A percentile compares a stretch with the other conserved stretches of the same genome.
Evolutionary conservation across 2,329 filamentous ascomycete species (phyloP).

Genomic region (Dactylellina cionopaga): DNA sequence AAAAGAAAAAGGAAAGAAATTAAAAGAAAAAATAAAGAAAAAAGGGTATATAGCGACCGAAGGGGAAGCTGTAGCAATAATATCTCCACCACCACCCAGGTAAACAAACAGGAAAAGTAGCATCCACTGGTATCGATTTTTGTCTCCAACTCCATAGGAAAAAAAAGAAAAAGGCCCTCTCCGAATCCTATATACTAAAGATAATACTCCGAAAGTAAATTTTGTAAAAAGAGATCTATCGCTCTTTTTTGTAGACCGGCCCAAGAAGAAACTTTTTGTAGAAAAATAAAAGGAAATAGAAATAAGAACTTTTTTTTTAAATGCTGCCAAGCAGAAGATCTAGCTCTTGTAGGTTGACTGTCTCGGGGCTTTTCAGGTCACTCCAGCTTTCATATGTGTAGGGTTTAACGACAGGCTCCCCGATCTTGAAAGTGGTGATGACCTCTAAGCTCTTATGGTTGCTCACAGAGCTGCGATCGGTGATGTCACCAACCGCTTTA

Average conservation of each 20-base stretch:
- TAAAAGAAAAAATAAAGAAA: constrained; percentile 5
- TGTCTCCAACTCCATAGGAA: constrained; percentile 48
- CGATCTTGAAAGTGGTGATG: constrained; percentile 55
- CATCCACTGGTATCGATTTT: constrained; percentile 53
- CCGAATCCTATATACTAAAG: constrained; percentile 38
- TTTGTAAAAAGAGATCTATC: constrained; percentile 38
- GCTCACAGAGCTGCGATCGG: not conserved
- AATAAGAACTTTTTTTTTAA: constrained; percentile 14
- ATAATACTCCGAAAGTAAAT: constrained; percentile 44
- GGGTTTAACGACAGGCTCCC: constrained; percentile 62
- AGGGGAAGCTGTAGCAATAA: constrained; percentile 20
- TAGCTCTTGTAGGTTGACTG: constrained; percentile 90
- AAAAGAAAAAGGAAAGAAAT: constrained; percentile 31
- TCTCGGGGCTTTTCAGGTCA: constrained; percentile 79
- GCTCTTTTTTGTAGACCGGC: constrained; percentile 22
- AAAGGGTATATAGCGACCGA: constrained; percentile 45
- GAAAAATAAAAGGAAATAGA: constrained; percentile 13
- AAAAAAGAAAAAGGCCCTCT: constrained; percentile 16
- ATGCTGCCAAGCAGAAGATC: constrained; percentile 78
- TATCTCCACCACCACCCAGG: not conserved
- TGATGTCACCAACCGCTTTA: constrained; percentile 26
- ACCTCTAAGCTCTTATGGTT: constrained; percentile 38
- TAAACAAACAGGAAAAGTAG: constrained; percentile 17
- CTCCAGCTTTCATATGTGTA: constrained; percentile 61
- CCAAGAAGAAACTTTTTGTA: constrained; percentile 29